Evolutionary conservation across 1,284 basidiomycete genomes (phyloP).

Genomic region (Microbotryum silenes-acaulis): DNA sequence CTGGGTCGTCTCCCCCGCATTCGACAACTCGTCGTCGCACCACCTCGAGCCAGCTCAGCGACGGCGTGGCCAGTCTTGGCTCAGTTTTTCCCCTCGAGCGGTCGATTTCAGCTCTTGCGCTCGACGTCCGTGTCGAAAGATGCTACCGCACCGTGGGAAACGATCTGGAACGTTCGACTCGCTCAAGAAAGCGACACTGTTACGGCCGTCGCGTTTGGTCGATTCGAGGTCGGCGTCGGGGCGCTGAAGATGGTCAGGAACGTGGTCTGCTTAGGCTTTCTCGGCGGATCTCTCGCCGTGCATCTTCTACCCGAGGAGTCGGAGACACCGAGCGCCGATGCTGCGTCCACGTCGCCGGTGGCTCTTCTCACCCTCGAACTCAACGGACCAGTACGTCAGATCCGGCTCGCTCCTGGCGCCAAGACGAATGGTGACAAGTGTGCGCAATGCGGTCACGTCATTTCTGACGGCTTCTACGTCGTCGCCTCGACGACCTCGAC

Average conservation of each 20-base stretch:
- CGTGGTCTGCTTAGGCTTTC: constrained; percentile 49
- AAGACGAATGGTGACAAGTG: constrained; percentile 48
- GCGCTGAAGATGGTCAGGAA: background rate
- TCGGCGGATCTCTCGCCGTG: constrained; percentile 62
- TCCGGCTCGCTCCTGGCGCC: constrained; percentile 42
- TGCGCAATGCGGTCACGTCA: constrained; percentile 57
- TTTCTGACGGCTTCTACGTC: constrained; percentile 51
- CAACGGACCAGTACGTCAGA: constrained; percentile 11
- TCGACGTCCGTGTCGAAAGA: background rate
- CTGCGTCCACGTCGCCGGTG: constrained; percentile 53
- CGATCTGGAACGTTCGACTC: background rate
- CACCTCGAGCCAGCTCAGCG: background rate
- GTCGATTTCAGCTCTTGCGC: constrained; percentile 5
- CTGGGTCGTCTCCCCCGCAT: background rate
- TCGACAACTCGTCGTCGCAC: background rate
- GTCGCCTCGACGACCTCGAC: constrained; percentile 52
- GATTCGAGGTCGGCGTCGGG: constrained; percentile 1
- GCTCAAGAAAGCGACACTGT: background rate
- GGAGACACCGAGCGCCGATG: constrained; percentile 53
- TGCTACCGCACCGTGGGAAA: background rate
- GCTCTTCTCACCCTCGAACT: constrained; percentile 42
- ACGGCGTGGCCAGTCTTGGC: constrained; percentile 1
- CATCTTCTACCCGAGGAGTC: constrained; percentile 49
- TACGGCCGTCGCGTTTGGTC: constrained; percentile 4
- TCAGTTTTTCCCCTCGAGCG: background rate